These are phyloP conservation scores for Areca catechu DNA, from an alignment of 176 grass and related monocot genomes.

Conservation along the genomic window DNA sequence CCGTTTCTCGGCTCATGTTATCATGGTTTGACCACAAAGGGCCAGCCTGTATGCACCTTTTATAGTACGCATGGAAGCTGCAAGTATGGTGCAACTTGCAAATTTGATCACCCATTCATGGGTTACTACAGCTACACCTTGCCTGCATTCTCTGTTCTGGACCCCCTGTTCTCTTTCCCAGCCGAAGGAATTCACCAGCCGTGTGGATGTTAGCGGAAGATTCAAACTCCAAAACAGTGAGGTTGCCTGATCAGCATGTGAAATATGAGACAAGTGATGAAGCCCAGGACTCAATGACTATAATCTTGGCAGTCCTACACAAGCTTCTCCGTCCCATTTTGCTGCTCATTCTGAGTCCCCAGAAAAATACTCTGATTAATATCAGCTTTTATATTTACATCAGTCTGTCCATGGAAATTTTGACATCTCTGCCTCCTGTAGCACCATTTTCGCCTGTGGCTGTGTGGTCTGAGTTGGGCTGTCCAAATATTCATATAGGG, in stretches of 20 bases:
- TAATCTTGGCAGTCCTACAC: neutral
- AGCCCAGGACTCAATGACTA: neutral
- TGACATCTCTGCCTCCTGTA: neutral
- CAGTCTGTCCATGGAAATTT: neutral
- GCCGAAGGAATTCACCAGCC: slow-evolving; percentile 22
- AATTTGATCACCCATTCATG: slow-evolving; percentile 34
- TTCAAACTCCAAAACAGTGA: too few species aligned
- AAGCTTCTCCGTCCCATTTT: neutral
- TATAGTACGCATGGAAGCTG: slow-evolving; percentile 26
- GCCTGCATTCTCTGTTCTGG: slow-evolving; percentile 13
- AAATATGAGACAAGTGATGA: neutral
- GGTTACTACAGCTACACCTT: slow-evolving; percentile 29
- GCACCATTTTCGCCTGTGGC: neutral
- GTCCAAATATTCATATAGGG: neutral
- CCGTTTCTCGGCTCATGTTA: neutral
- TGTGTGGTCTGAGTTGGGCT: too few species aligned
- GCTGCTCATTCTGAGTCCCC: neutral
- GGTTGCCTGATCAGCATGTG: neutral
- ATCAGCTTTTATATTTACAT: neutral
- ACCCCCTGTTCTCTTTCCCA: slow-evolving; percentile 11
- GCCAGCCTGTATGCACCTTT: slow-evolving; percentile 22
- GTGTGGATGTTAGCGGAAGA: neutral
- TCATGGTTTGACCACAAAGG: slow-evolving; percentile 20
- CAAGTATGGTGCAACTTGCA: slow-evolving; percentile 39
- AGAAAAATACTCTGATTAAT: neutral